Evolutionary conservation across 1,284 basidiomycete species (phyloP), one percentile per base, ranked within the genome.

Genomic region (Veloporphyrellus conicus): DNA sequence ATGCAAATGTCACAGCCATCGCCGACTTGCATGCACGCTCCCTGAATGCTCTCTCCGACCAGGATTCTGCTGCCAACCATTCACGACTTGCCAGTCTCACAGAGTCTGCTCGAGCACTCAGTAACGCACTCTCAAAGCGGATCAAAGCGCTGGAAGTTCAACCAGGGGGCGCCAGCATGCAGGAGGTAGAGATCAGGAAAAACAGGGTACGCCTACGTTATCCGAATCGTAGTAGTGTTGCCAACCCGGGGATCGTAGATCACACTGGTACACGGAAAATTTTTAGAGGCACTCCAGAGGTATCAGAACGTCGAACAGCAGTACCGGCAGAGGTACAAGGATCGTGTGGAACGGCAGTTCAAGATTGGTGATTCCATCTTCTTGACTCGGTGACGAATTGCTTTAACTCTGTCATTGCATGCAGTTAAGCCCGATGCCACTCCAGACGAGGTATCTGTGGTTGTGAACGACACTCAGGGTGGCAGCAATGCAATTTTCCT

Each of bases 401-500:
- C 32, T 36, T 43, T 23, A 28, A 55, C 19, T 45, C 20, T 14
- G n/a, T 22, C 38, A 11, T 6, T 18, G 6, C 38, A 29, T 22
- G 19, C 48, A 83, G 91, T 94, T 48, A 95, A 96, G 72, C 92
- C 92, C 7, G 84, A 93, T 61, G 93, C 93, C 3, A 87, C 90
- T 14, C 78, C 81, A 4, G 84, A 91, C 49, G 93, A 97, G 67
- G 75, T 97, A 47, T 71, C 76, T 41, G 80, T 84, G 6, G 82
- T 91, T n/a, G 80, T 90, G 20, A 77, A 83, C 45, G 81, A 86
- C 55, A 81, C 85, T 48, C 70, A 76, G 36, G 75, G 70, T 16
- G 71, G 71, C 28, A 70, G 68, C 28, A 74, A 73, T 32, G 87
- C 92, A 61, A 83, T 97, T 41, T 97, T 97, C 68, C 78, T 84